These are phyloP conservation scores for Suillus subalutaceus DNA, from an alignment of 768 basidiomycete genomes.

Conservation along the genomic window DNA sequence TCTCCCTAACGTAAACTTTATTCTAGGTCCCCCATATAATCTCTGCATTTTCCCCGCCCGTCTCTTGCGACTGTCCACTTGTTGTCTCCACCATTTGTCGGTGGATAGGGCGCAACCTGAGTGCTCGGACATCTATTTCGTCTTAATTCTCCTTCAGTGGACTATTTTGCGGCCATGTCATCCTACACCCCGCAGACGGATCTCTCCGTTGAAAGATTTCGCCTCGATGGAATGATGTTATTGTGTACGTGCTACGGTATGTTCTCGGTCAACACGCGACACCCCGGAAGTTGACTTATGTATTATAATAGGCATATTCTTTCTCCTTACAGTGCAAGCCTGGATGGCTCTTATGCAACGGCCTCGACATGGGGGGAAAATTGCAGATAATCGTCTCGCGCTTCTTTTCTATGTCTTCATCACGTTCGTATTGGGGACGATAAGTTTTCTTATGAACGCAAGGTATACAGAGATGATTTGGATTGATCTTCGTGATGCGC, in stretches of 20 bases:
- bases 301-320: constrained; percentile 19
- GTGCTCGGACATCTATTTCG: not conserved
- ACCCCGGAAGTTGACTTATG: not conserved
- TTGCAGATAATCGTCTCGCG: not conserved
- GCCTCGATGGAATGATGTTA: constrained; percentile 26
- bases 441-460: constrained; percentile 19
- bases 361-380: not conserved
- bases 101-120: not conserved
- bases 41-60: not conserved
- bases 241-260: constrained; percentile 25
- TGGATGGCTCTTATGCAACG: not conserved
- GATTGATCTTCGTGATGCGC: constrained; percentile 23
- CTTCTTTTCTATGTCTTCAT: constrained; percentile 8
- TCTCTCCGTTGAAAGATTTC: constrained; percentile 30
- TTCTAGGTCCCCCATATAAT: not conserved
- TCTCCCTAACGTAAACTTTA: not conserved
- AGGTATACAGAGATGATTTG: constrained; percentile 27
- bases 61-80: not conserved
- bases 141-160: not conserved
- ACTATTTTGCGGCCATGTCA: constrained; percentile 17
- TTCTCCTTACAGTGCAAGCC: constrained; percentile 6
- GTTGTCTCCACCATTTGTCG: not conserved
- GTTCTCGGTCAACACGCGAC: not conserved
- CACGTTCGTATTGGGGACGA: constrained; percentile 20
- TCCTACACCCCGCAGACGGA: constrained; percentile 22